Conservation (phyloP, 371 early-diverging fungal species). For the Mucor velutinosus region DNA sequence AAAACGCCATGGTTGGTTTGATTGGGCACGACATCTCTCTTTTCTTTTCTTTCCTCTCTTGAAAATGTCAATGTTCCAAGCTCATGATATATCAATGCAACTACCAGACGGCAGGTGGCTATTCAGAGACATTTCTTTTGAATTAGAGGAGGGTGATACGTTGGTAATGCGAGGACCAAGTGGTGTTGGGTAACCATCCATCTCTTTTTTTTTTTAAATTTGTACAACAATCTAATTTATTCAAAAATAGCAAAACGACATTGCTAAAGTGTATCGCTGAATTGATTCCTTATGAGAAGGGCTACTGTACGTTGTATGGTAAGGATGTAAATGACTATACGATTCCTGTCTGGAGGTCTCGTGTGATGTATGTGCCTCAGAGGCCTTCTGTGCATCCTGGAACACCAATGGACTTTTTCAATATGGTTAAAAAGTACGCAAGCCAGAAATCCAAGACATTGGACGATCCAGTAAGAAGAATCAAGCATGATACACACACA, state of each 20-base stretch:
- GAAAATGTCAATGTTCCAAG: constrained; percentile 29
- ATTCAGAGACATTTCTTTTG: constrained; percentile 62
- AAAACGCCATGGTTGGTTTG: not conserved
- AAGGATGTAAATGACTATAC: constrained; percentile 66
- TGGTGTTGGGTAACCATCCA: constrained; percentile 65
- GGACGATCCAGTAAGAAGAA: constrained; percentile 59
- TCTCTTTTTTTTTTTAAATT: not conserved
- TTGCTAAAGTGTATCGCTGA: constrained; percentile 84
- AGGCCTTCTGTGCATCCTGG: constrained; percentile 75
- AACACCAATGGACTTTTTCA: constrained; percentile 72
- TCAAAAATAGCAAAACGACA: constrained; percentile 73
- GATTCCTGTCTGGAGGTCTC: constrained; percentile 76
- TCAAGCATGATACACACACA: not conserved
- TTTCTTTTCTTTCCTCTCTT: not conserved
- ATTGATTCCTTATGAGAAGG: constrained; percentile 67
- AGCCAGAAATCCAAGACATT: constrained; percentile 53
- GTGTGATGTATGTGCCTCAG: constrained; percentile 88
- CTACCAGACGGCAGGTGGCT: constrained; percentile 55
- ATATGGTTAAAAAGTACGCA: constrained; percentile 56
- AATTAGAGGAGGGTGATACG: constrained; percentile 58
- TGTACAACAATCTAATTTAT: constrained; percentile 9
- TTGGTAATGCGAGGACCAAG: constrained; percentile 74
- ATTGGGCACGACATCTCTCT: not conserved
- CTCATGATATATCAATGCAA: constrained; percentile 40
- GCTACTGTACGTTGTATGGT: constrained; percentile 56